phyloP scores from a whole-genome alignment of 1,139 yeast genomes.

The Saccharomyces hybrid region DNA sequence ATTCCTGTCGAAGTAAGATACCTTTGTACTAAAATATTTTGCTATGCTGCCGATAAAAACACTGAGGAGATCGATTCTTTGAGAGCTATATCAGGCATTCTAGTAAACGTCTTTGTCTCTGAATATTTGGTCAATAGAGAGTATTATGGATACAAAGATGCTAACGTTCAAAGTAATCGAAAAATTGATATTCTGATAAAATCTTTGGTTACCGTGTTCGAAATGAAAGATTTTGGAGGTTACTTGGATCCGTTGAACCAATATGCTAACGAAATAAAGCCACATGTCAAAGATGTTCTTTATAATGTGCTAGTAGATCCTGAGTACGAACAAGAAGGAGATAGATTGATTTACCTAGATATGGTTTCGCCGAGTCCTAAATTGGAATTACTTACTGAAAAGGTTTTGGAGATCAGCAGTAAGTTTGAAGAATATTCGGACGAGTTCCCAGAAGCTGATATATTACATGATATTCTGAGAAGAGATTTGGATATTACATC shows the following conservation, averaged over 20 bases:
- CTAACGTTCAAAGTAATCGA: constrained; percentile 3
- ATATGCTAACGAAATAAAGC: constrained; percentile 26
- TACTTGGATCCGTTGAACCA: constrained; percentile 30
- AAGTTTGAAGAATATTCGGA: constrained; percentile 18
- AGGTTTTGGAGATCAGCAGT: constrained; percentile 19
- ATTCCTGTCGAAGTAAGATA: constrained; percentile 62
- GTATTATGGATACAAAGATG: constrained; percentile 18
- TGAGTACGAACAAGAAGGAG: constrained; percentile 25
- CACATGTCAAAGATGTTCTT: constrained; percentile 22
- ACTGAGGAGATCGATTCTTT: constrained; percentile 34
- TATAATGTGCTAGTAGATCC: constrained; percentile 26
- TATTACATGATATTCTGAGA: constrained; percentile 19
- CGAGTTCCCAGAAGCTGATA: constrained; percentile 26
- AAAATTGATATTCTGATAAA: constrained; percentile 18
- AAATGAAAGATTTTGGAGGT: constrained; percentile 21
- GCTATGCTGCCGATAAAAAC: constrained; percentile 40
- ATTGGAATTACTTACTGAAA: constrained; percentile 26
- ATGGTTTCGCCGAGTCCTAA: constrained; percentile 25
- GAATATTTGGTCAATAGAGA: constrained; percentile 33
- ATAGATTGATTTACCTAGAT: constrained; percentile 25
- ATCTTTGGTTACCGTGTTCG: constrained; percentile 24
- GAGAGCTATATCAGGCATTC: constrained; percentile 57
- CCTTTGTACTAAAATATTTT: constrained; percentile 39
- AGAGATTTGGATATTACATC: constrained; percentile 8
- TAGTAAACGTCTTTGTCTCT: constrained; percentile 66